Evolutionary conservation across 1,284 basidiomycete genomes (phyloP).

Genomic region (Sutorius eximius): DNA sequence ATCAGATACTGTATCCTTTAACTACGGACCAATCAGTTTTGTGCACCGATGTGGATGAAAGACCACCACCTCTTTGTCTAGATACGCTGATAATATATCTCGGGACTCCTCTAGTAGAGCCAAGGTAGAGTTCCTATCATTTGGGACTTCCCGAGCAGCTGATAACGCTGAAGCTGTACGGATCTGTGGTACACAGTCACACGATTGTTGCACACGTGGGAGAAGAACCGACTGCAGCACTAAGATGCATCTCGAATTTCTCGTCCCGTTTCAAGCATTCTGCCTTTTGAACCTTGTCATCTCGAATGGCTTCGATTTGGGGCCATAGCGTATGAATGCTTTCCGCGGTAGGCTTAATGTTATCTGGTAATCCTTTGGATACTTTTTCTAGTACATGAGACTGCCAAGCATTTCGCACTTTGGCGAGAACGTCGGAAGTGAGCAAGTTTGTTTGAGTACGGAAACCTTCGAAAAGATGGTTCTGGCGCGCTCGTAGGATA

Average conservation of each 20-base stretch:
- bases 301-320: constrained; percentile 45
- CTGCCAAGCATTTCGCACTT: constrained; percentile 65
- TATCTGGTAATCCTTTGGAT: constrained; percentile 53
- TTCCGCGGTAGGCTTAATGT: constrained; percentile 47
- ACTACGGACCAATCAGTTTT: constrained; percentile 43
- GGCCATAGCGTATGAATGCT: constrained; percentile 56
- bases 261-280: constrained; percentile 78
- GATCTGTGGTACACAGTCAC: constrained; percentile 40
- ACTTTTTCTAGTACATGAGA: constrained; percentile 63
- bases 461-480: constrained; percentile 74
- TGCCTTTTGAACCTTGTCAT: constrained; percentile 64
- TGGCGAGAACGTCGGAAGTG: constrained; percentile 57
- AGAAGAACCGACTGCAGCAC: constrained; percentile 59
- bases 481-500: constrained; percentile 86
- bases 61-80: constrained; percentile 71
- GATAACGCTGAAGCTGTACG: constrained; percentile 54
- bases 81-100: constrained; percentile 71
- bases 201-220: constrained; percentile 10
- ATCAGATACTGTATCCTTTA: constrained; percentile 81
- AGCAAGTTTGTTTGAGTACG: constrained; percentile 56
- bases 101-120: constrained; percentile 70
- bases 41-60: background rate
- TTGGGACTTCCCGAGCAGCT: constrained; percentile 43
- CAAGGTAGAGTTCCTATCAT: constrained; percentile 50
- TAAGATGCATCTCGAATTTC: constrained; percentile 88